Conservation (phyloP, 1,284 basidiomycete genomes). For the Cutaneotrichosporon sp. region DNA sequence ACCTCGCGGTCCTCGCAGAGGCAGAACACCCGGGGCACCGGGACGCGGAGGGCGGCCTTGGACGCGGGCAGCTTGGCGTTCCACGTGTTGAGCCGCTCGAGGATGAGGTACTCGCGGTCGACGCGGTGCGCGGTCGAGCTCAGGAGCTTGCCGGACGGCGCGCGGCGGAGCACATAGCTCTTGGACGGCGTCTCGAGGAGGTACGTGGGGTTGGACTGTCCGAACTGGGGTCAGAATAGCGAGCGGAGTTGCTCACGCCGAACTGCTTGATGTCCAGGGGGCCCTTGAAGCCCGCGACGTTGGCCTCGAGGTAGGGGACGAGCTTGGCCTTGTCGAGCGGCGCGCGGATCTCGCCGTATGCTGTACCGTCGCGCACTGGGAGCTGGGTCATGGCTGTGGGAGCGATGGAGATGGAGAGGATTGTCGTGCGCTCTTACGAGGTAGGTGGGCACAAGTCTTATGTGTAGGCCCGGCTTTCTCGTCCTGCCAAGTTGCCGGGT, state of each 20-base stretch:
- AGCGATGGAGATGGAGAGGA: background rate
- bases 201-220: slow-evolving; percentile 90
- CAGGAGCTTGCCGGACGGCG: slow-evolving; percentile 81
- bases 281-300: slow-evolving; percentile 62
- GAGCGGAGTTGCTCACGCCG: slow-evolving; percentile 63
- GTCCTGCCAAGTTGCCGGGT: background rate
- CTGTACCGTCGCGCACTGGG: slow-evolving; percentile 14
- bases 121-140: slow-evolving; percentile 90
- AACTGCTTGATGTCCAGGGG: slow-evolving; percentile 88
- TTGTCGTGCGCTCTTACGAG: background rate
- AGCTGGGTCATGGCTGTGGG: background rate
- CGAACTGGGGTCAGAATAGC: slow-evolving; percentile 27
- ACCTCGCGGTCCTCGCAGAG: slow-evolving; percentile 76
- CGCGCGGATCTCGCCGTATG: slow-evolving; percentile 58
- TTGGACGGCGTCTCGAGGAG: slow-evolving; percentile 42
- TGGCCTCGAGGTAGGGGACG: slow-evolving; percentile 65
- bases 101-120: slow-evolving; percentile 84
- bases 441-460: background rate
- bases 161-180: slow-evolving; percentile 78
- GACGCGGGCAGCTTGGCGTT: slow-evolving; percentile 56
- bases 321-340: slow-evolving; percentile 67
- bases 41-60: slow-evolving; percentile 58
- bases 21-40: slow-evolving; percentile 80
- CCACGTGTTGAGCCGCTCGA: slow-evolving; percentile 72
- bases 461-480: background rate